Evolutionary conservation across 768 basidiomycete genomes (phyloP).

Genomic region (Lentinus tigrinus): DNA sequence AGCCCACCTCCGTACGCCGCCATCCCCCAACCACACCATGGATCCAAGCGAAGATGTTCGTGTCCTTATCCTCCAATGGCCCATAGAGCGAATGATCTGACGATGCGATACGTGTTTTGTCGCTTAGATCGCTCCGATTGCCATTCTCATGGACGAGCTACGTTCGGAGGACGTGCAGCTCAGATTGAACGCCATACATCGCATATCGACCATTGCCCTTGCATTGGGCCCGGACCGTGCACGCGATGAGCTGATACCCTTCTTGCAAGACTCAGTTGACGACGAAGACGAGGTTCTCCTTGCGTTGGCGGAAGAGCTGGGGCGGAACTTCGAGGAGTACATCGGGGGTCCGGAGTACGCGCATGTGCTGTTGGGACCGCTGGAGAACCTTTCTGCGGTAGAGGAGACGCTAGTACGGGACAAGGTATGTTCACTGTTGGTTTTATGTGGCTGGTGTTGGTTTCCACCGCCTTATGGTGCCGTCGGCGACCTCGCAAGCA

Average conservation of each 20-base stretch:
- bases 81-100: neutral
- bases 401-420: constrained; percentile 98
- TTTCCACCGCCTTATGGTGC: neutral
- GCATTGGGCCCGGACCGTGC: constrained; percentile 95
- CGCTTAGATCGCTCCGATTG: constrained; percentile 84
- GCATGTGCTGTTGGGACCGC: constrained; percentile 83
- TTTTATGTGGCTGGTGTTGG: neutral
- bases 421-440: constrained; percentile 59
- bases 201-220: constrained; percentile 96
- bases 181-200: constrained; percentile 94
- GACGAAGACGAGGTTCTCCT: constrained; percentile 98
- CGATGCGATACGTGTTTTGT: neutral
- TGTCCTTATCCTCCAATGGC: neutral
- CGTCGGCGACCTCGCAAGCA: neutral
- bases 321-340: constrained; percentile 89
- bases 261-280: constrained; percentile 98
- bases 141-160: constrained; percentile 96
- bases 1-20: neutral
- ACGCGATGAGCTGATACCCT: constrained; percentile 92
- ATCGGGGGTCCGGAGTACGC: constrained; percentile 87
- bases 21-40: constrained; percentile 41
- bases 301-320: constrained; percentile 93
- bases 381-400: constrained; percentile 94
- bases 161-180: constrained; percentile 97
- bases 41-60: constrained; percentile 74